A percentile compares a stretch with the other conserved stretches of the same genome.
Conservation (phyloP, 176 grass and related monocot genomes). For the Elymus sibiricus region DNA sequence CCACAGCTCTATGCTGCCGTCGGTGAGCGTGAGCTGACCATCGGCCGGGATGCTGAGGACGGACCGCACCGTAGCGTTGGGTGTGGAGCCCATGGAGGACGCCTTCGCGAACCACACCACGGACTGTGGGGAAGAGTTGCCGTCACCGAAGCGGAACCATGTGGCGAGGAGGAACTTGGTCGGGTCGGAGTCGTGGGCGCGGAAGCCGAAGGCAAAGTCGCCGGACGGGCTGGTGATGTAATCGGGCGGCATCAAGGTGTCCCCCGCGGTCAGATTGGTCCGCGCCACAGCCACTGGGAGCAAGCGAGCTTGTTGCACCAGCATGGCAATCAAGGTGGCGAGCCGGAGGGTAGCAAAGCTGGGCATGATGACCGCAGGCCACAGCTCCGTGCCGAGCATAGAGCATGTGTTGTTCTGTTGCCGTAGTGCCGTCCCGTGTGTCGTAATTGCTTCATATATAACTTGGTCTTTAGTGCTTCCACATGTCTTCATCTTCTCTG, state of each 20-base stretch:
- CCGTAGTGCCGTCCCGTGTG: too few species aligned
- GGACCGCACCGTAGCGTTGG: background rate
- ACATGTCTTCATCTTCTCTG: background rate
- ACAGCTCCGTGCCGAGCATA: too few species aligned
- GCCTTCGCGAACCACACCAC: constrained; percentile 27
- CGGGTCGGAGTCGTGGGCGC: background rate
- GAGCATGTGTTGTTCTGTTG: too few species aligned
- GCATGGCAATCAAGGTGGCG: background rate
- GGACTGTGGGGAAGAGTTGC: background rate
- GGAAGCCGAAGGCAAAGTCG: constrained; percentile 19
- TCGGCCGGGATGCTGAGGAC: background rate
- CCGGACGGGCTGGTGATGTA: constrained; percentile 35
- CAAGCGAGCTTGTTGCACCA: background rate
- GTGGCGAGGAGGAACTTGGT: constrained; percentile 21
- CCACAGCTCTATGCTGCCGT: background rate
- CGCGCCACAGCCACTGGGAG: background rate
- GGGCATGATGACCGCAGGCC: background rate
- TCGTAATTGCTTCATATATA: background rate
- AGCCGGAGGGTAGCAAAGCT: background rate
- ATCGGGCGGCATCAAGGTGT: background rate
- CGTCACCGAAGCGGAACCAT: constrained; percentile 1
- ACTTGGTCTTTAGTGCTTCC: background rate
- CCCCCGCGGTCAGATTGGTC: background rate
- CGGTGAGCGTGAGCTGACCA: constrained; percentile 3
- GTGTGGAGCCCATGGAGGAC: background rate